A percentile compares a stretch with the other conserved stretches of the same genome.
These are phyloP conservation scores for Ampelocalamus luodianensis DNA, from an alignment of 176 grass and related monocot genomes.

Conservation along the genomic window DNA sequence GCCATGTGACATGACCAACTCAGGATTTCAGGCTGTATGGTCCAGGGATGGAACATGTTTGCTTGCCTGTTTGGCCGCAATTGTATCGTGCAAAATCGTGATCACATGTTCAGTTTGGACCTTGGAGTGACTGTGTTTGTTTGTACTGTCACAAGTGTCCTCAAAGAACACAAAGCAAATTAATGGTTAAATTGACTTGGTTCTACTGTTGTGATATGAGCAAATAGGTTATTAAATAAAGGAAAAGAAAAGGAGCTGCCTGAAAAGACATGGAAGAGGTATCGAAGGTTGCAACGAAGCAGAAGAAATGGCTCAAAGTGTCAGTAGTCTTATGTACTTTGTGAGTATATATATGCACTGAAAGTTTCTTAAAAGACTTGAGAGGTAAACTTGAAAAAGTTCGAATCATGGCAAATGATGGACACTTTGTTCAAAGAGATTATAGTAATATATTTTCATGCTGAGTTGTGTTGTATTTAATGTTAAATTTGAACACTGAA, in stretches of 20 bases:
- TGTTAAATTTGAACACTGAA: conserved; percentile 5
- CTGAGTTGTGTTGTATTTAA: not conserved
- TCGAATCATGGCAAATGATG: conserved; percentile 31
- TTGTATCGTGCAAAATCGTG: not conserved
- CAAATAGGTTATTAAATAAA: not conserved
- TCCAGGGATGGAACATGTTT: not conserved
- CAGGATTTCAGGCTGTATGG: conserved; percentile 25
- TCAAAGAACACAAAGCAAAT: not conserved
- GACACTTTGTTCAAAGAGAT: not conserved
- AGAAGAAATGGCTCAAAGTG: not conserved
- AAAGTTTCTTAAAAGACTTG: conserved; percentile 33
- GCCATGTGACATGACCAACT: conserved; percentile 7
- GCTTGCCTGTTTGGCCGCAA: conserved; percentile 4
- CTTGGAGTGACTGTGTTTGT: not conserved
- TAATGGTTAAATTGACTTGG: not conserved
- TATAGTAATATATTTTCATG: not conserved
- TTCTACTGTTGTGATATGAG: not conserved
- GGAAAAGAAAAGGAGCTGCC: not conserved
- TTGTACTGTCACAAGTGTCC: not conserved
- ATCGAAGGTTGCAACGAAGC: not conserved
- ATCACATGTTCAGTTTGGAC: not conserved
- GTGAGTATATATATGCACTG: not conserved
- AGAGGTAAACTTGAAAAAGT: conserved; percentile 25
- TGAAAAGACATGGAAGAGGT: not conserved
- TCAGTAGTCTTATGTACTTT: not conserved